Evolutionary conservation across 1,139 yeast species (phyloP).

Genomic region (Geotrichum fermentans): DNA sequence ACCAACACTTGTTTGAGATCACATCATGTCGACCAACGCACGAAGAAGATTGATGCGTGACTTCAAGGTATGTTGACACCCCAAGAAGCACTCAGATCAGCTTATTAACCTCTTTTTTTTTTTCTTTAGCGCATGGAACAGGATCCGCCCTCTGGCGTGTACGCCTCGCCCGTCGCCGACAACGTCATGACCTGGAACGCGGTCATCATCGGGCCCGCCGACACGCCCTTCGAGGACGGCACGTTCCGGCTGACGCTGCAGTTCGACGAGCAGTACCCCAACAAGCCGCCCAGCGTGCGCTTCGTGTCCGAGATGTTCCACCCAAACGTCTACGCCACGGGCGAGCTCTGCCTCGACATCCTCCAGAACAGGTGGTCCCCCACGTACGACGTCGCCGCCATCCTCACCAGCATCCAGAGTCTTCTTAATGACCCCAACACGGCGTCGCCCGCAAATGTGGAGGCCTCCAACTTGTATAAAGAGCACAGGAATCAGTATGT

Average conservation of each 20-base stretch:
- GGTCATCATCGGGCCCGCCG: slow-evolving; percentile 94
- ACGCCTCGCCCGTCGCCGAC: slow-evolving; percentile 95
- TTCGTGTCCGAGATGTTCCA: slow-evolving; percentile 94
- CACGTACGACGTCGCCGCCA: slow-evolving; percentile 96
- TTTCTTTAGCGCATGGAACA: slow-evolving; percentile 78
- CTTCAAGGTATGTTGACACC: slow-evolving; percentile 67
- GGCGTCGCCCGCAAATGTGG: slow-evolving; percentile 95
- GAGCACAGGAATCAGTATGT: slow-evolving; percentile 92
- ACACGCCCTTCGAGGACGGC: slow-evolving; percentile 97
- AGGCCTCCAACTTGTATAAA: slow-evolving; percentile 91
- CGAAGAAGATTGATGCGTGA: slow-evolving; percentile 98
- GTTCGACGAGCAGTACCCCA: slow-evolving; percentile 96
- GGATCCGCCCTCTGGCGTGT: slow-evolving; percentile 96
- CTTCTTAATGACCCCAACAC: slow-evolving; percentile 93
- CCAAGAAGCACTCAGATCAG: neutral
- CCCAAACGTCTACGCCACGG: slow-evolving; percentile 93
- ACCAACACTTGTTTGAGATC: too few species aligned
- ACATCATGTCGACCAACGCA: slow-evolving; percentile 88
- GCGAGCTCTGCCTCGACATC: slow-evolving; percentile 93
- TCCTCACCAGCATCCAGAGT: slow-evolving; percentile 75
- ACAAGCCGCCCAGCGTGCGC: slow-evolving; percentile 90
- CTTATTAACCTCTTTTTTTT: slow-evolving; percentile 6
- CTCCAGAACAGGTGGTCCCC: slow-evolving; percentile 98
- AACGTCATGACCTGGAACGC: slow-evolving; percentile 98
- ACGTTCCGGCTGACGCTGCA: slow-evolving; percentile 82